These are phyloP conservation scores for Postia placenta DNA, from an alignment of 768 basidiomycete genomes.

Conservation along the genomic window DNA sequence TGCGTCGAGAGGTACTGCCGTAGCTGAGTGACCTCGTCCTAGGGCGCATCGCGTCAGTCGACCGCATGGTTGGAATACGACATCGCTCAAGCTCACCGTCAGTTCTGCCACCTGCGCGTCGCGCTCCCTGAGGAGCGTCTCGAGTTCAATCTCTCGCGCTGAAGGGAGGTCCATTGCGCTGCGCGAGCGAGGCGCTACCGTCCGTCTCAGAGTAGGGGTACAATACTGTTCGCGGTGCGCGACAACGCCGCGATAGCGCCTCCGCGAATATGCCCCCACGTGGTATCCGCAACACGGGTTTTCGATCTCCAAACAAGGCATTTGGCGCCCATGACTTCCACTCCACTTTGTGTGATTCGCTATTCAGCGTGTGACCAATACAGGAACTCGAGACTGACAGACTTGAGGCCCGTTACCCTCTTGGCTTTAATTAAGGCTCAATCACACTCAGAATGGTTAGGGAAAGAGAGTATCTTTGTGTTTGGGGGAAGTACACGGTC, in stretches of 20 bases:
- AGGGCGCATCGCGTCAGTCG: conserved; percentile 18
- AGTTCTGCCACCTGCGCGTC: conserved; percentile 69
- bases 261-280: conserved; percentile 12
- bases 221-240: conserved; percentile 8
- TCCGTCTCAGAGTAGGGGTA: conserved; percentile 11
- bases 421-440: too few species aligned
- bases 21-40: conserved; percentile 73
- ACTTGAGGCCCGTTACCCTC: too few species aligned
- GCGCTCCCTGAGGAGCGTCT: conserved; percentile 67
- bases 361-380: too few species aligned
- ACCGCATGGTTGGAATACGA: conserved; percentile 4
- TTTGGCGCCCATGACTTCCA: too few species aligned
- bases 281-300: conserved; percentile 11
- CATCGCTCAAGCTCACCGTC: conserved; percentile 37
- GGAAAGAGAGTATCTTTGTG: too few species aligned
- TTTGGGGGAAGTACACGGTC: too few species aligned
- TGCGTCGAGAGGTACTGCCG: conserved; percentile 61
- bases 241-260: conserved; percentile 12
- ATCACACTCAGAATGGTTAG: too few species aligned
- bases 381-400: too few species aligned
- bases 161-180: conserved; percentile 62
- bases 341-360: too few species aligned
- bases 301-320: too few species aligned
- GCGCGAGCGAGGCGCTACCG: conserved; percentile 13
- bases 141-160: conserved; percentile 74